These are phyloP conservation scores for Botrytis galanthina DNA, from an alignment of 2,329 filamentous ascomycete genomes.

Conservation along the genomic window DNA sequence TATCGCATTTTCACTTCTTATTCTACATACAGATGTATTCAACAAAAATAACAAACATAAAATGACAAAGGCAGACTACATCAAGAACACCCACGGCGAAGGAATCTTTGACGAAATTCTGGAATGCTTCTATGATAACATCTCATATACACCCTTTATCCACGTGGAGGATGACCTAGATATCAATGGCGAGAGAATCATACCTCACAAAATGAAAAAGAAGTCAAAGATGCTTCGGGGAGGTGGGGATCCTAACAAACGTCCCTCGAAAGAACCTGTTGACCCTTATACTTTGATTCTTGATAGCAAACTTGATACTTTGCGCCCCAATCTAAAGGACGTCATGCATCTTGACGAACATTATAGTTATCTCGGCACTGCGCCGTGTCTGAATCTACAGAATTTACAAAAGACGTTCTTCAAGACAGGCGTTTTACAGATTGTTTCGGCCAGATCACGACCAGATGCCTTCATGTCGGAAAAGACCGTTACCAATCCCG, in stretches of 20 bases:
- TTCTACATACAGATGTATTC: slow-evolving; percentile 97
- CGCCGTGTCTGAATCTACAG: slow-evolving; percentile 71
- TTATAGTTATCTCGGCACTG: slow-evolving; percentile 82
- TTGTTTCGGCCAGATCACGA: slow-evolving; percentile 87
- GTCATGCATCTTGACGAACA: slow-evolving; percentile 89
- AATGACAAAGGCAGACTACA: slow-evolving; percentile 94
- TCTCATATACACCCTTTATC: slow-evolving; percentile 96
- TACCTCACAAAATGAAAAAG: slow-evolving; percentile 69
- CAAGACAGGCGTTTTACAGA: slow-evolving; percentile 87
- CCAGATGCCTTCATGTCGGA: slow-evolving; percentile 95
- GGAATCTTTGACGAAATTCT: slow-evolving; percentile 91
- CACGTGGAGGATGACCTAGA: slow-evolving; percentile 92
- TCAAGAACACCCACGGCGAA: slow-evolving; percentile 90
- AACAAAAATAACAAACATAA: slow-evolving; percentile 99
- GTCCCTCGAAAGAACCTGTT: slow-evolving; percentile 75
- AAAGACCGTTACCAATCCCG: slow-evolving; percentile 77
- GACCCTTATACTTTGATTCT: slow-evolving; percentile 95
- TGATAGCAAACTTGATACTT: slow-evolving; percentile 77
- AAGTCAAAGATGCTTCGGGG: slow-evolving; percentile 63
- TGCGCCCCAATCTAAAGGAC: slow-evolving; percentile 87
- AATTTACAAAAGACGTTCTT: slow-evolving; percentile 87
- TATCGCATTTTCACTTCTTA: slow-evolving; percentile 93
- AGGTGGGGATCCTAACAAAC: slow-evolving; percentile 60
- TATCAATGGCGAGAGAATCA: slow-evolving; percentile 70
- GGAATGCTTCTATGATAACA: slow-evolving; percentile 97